Evolutionary conservation across 345 rosid species (phyloP).

Genomic region (Aquilaria sinensis): DNA sequence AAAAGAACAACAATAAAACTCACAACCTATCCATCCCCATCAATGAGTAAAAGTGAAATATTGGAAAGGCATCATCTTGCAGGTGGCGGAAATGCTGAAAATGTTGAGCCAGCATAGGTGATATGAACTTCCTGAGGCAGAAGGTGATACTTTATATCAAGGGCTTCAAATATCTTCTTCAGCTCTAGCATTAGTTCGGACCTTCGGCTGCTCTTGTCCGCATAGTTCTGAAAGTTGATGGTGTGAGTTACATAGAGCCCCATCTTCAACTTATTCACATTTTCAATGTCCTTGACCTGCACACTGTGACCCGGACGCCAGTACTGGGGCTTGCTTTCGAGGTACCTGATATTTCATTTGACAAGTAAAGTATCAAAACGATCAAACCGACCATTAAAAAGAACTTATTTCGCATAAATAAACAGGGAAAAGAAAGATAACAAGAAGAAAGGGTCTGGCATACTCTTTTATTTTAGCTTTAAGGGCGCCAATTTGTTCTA

Average conservation of each 20-base stretch:
- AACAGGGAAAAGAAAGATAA: neutral
- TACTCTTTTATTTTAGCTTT: conserved; percentile 42
- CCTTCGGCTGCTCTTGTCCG: conserved; percentile 41
- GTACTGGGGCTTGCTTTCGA: conserved; percentile 52
- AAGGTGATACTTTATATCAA: conserved; percentile 39
- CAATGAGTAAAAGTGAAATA: no score
- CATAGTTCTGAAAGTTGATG: conserved; percentile 52
- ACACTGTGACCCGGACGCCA: conserved; percentile 46
- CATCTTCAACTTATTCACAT: conserved; percentile 59
- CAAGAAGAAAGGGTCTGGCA: neutral
- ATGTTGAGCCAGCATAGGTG: conserved; percentile 21
- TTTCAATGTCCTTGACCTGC: conserved; percentile 49
- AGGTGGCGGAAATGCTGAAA: conserved; percentile 12
- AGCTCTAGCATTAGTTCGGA: conserved; percentile 49
- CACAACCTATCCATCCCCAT: no score
- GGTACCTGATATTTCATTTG: conserved; percentile 32
- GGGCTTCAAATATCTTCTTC: conserved; percentile 44
- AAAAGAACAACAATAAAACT: no score
- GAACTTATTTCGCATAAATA: neutral
- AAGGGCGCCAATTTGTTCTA: conserved; percentile 38
- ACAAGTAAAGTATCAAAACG: no score
- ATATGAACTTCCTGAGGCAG: conserved; percentile 52
- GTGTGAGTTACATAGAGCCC: conserved; percentile 49
- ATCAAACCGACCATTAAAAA: neutral
- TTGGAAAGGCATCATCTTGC: neutral